Evolutionary conservation across 2,329 filamentous ascomycete species (phyloP).

Genomic region (Colletotrichum theobromicola): DNA sequence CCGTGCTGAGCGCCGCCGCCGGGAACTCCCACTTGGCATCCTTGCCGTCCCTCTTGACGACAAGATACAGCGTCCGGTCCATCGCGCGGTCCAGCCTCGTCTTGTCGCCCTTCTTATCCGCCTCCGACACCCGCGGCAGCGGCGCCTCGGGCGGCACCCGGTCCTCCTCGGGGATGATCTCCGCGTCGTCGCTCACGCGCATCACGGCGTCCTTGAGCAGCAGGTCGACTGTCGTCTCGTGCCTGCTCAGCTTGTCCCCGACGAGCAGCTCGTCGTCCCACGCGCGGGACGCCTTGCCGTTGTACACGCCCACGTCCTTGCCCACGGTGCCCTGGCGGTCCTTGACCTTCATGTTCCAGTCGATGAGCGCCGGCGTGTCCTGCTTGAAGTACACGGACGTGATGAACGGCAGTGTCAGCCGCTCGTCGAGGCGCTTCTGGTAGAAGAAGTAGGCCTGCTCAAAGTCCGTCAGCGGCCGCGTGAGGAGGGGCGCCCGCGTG

Average conservation of each 20-base stretch:
- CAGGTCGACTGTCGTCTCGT: constrained; percentile 69
- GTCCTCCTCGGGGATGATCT: constrained; percentile 61
- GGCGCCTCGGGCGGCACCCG: constrained; percentile 74
- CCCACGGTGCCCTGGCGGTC: constrained; percentile 76
- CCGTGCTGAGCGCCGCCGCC: constrained; percentile 67
- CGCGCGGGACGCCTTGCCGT: constrained; percentile 68
- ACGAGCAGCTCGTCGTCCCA: constrained; percentile 94
- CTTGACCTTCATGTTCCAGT: constrained; percentile 87
- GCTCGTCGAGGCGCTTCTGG: constrained; percentile 95
- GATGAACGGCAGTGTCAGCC: constrained; percentile 84
- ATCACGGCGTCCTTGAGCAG: constrained; percentile 78
- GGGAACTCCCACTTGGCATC: constrained; percentile 85
- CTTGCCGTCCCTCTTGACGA: constrained; percentile 75
- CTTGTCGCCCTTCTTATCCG: constrained; percentile 76
- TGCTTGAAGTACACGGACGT: constrained; percentile 95
- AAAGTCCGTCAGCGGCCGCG: constrained; percentile 82
- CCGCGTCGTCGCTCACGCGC: constrained; percentile 63
- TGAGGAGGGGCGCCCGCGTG: constrained; percentile 86
- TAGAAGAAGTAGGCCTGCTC: constrained; percentile 96
- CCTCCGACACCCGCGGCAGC: constrained; percentile 73
- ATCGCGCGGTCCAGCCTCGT: constrained; percentile 80
- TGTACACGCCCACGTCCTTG: constrained; percentile 86
- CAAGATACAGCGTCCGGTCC: constrained; percentile 83
- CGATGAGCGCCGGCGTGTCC: constrained; percentile 80
- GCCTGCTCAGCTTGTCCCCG: constrained; percentile 70